These are phyloP conservation scores for Geotrichum reessii DNA, from an alignment of 1,139 yeast genomes.

Conservation along the genomic window DNA sequence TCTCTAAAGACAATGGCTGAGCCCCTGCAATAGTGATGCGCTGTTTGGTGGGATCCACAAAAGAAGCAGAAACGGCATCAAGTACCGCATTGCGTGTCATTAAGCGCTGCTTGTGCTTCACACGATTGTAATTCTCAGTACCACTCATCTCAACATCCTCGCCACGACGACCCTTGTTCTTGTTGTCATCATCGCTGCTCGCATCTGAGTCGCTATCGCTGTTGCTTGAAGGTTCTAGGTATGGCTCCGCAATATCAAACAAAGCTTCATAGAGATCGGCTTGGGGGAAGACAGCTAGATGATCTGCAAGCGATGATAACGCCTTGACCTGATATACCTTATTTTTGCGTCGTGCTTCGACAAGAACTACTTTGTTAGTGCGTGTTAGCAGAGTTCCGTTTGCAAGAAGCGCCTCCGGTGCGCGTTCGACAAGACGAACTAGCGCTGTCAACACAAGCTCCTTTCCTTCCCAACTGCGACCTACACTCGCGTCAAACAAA, in stretches of 20 bases:
- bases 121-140: background rate
- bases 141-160: constrained; percentile 26
- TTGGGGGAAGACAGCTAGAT: constrained; percentile 29
- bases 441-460: constrained; percentile 68
- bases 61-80: constrained; percentile 26
- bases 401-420: constrained; percentile 30
- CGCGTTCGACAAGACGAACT: constrained; percentile 51
- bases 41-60: constrained; percentile 10
- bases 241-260: constrained; percentile 34
- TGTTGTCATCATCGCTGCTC: constrained; percentile 22
- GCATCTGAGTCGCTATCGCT: constrained; percentile 11
- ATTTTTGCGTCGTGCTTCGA: constrained; percentile 67
- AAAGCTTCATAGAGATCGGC: constrained; percentile 35
- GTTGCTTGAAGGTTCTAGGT: constrained; percentile 14
- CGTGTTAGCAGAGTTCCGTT: constrained; percentile 34
- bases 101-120: constrained; percentile 23
- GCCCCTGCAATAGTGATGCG: background rate
- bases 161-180: constrained; percentile 25
- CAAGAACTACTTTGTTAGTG: constrained; percentile 44
- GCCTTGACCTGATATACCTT: constrained; percentile 51
- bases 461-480: constrained; percentile 87
- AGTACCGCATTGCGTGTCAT: constrained; percentile 37
- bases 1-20: background rate
- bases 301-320: constrained; percentile 28
- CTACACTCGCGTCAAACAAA: constrained; percentile 59